Percentiles rank a stretch among this genome's conserved stretches.
Evolutionary conservation across 169 alveolate genomes (phyloP).

Genomic region (Besnoitia besnoiti): DNA sequence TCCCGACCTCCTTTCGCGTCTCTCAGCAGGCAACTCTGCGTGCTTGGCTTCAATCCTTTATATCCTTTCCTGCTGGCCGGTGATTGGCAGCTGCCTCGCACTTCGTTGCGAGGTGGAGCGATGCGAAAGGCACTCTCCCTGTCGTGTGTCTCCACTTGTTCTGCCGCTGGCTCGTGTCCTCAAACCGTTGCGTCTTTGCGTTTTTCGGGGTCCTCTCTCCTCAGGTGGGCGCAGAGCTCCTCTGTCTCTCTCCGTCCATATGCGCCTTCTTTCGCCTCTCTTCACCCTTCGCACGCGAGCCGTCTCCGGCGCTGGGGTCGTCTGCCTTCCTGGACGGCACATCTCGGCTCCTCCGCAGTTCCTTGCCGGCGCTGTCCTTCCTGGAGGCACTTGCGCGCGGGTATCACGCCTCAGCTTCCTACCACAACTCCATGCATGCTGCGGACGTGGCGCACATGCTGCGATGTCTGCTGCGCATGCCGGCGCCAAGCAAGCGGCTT

Average conservation of each 20-base stretch:
- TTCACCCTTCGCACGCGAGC: background rate
- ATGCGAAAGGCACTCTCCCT: no score
- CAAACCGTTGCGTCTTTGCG: background rate
- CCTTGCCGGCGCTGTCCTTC: background rate
- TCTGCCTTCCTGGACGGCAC: no score
- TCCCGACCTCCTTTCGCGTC: no score
- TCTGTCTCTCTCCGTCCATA: background rate
- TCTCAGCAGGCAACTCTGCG: no score
- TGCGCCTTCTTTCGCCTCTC: background rate
- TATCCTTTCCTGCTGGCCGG: no score
- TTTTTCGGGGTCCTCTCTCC: background rate
- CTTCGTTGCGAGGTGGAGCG: no score
- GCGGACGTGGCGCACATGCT: constrained; percentile 39
- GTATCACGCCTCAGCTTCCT: background rate
- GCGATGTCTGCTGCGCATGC: constrained; percentile 9
- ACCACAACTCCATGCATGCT: constrained; percentile 7
- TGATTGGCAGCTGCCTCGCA: no score
- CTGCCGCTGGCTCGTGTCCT: no score
- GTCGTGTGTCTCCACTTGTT: background rate
- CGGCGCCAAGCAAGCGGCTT: background rate
- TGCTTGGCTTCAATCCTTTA: no score
- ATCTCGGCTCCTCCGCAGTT: background rate
- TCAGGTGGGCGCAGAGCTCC: background rate
- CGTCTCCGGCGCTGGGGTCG: background rate
- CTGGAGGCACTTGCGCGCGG: background rate